These are phyloP conservation scores for Pulveroboletus sp. DNA, from an alignment of 768 basidiomycete species.

Conservation along the genomic window DNA sequence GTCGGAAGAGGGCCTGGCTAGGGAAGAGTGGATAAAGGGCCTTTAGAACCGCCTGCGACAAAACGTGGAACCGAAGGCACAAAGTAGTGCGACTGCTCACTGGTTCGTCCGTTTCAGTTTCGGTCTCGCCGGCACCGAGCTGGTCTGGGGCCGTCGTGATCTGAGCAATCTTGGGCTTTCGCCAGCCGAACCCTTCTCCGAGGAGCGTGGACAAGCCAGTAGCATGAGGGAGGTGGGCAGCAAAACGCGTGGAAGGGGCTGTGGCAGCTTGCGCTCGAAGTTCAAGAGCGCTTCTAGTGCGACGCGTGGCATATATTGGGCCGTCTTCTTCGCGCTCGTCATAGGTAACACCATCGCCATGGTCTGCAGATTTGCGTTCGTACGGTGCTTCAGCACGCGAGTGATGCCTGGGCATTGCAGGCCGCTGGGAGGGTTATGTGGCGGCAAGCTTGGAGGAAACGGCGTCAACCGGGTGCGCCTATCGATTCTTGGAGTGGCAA, in stretches of 20 bases:
- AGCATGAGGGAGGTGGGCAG: conserved; percentile 11
- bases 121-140: conserved; percentile 68
- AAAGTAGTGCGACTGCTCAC: conserved; percentile 37
- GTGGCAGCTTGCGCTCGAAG: conserved; percentile 8
- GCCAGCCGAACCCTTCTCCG: conserved; percentile 26
- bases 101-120: conserved; percentile 74
- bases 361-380: background rate
- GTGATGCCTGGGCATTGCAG: background rate
- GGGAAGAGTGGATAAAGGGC: background rate
- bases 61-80: background rate
- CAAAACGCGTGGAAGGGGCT: conserved; percentile 2
- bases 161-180: conserved; percentile 36
- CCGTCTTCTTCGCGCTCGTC: background rate
- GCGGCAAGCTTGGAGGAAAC: background rate
- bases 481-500: background rate
- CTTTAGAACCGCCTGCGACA: conserved; percentile 6
- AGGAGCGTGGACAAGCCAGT: conserved; percentile 22
- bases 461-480: background rate
- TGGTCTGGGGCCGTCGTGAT: conserved; percentile 63
- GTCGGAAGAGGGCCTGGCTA: conserved; percentile 68
- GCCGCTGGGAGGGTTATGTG: background rate
- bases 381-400: background rate
- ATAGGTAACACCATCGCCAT: background rate
- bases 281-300: conserved; percentile 21
- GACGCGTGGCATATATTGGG: conserved; percentile 19